Evolutionary conservation across 371 early-diverging fungal species (phyloP), one percentile per base, ranked within the genome.

Genomic region (Nematocida ironsii): DNA sequence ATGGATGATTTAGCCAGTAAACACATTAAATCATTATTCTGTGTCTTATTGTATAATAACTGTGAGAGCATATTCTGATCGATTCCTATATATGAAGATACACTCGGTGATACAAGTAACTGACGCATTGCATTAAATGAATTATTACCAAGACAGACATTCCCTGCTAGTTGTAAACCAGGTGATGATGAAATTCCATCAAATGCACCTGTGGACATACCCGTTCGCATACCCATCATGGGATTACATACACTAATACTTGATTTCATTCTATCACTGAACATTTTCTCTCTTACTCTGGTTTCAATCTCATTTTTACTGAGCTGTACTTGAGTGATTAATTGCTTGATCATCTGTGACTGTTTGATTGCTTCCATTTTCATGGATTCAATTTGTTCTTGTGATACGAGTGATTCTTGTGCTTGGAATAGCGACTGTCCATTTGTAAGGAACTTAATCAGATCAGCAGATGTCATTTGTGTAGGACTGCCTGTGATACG

Each of bases 1-100:
- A 47, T 62, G 1, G 44, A 7, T 2, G 71, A 23, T 39, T 68
- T 78, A 4, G 70, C 9, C 6, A 78, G 80, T 1, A 78, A 6
- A 33, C 80, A 78, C 80, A 78, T 78, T 20, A 78, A 5, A 58
- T 78, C 80, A 42, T 78, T 78, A 9, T 78, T 68, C 25, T 56
- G 18, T 0, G 67, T 70, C 42, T 70, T 45, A 1, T 39, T 20
- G 47, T 78, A 78, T 4, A 78, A 20, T 5, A 39, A 0, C 0
- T 68, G 4, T 0, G 44, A 47, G 0, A 78, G 80, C 60, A 48
- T 44, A 5, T 13, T 23, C 20, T 54, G 80, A n/a, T 78, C 48
- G 0, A 78, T 67, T 0, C 80, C 80, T 0, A 70, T 54, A 70
- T 78, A 78, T 0, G 69, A 55, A 25, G 57, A 11, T 9, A 78